These are phyloP conservation scores for Albatrellus ellisii DNA, from an alignment of 768 basidiomycete genomes.

Conservation along the genomic window DNA sequence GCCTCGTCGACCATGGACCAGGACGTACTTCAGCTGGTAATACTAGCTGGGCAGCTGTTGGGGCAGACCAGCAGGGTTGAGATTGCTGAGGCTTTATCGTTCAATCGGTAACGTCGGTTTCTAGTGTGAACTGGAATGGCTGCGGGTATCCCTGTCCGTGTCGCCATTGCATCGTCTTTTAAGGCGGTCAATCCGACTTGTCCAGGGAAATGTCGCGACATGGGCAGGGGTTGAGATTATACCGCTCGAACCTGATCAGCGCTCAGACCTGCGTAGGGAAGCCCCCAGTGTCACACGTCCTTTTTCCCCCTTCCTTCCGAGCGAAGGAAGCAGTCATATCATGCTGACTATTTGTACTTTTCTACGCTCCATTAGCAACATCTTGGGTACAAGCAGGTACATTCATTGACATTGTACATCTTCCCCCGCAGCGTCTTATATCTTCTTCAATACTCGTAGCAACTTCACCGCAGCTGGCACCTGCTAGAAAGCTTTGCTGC, in stretches of 20 bases:
- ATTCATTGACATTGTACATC: constrained; percentile 6
- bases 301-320: constrained; percentile 28
- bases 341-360: constrained; percentile 35
- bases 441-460: constrained; percentile 27
- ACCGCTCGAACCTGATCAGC: constrained; percentile 98
- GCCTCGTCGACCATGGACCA: constrained; percentile 22
- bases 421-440: not conserved
- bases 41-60: constrained; percentile 18
- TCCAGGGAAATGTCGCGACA: constrained; percentile 18
- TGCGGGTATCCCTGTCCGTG: constrained; percentile 72
- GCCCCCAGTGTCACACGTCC: constrained; percentile 56
- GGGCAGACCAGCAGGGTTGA: constrained; percentile 16
- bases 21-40: constrained; percentile 50
- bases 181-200: constrained; percentile 15
- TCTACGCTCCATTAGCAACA: constrained; percentile 34
- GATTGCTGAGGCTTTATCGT: constrained; percentile 21
- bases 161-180: constrained; percentile 15
- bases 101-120: constrained; percentile 59
- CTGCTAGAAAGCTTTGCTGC: constrained; percentile 78
- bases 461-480: constrained; percentile 80
- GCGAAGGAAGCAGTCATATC: constrained; percentile 23
- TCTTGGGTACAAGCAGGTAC: constrained; percentile 73
- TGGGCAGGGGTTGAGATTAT: constrained; percentile 79
- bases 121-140: constrained; percentile 64
- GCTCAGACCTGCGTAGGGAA: constrained; percentile 98